phyloP scores from a whole-genome alignment of 2,329 filamentous ascomycete genomes.

The Capronia coronata region DNA sequence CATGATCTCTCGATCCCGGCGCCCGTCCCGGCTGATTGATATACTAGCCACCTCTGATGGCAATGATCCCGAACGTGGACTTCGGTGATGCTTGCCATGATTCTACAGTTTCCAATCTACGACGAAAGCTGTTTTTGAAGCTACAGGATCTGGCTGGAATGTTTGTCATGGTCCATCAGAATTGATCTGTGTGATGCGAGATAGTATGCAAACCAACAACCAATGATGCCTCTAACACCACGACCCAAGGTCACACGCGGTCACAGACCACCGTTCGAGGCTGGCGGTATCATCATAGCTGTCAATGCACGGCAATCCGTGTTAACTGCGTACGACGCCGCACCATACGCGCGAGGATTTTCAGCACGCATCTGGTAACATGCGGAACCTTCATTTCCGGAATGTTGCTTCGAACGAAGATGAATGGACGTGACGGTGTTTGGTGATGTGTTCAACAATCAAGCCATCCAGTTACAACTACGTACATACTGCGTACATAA shows the following conservation, averaged over 20 bases:
- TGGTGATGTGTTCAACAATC: no score
- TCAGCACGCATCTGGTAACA: constrained; percentile 5
- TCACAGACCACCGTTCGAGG: not conserved
- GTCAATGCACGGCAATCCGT: not conserved
- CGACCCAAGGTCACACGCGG: not conserved
- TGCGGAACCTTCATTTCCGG: not conserved
- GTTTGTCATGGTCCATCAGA: not conserved
- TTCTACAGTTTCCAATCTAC: no score
- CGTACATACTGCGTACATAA: no score
- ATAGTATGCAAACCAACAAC: not conserved
- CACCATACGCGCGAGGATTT: not conserved
- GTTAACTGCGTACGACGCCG: not conserved
- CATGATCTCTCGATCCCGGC: no score
- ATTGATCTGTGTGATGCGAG: not conserved
- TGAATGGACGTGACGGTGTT: no score
- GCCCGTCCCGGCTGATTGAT: not conserved
- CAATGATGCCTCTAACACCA: not conserved
- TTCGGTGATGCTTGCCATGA: no score
- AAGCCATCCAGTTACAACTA: no score
- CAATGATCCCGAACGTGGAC: no score
- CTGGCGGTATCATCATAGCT: not conserved
- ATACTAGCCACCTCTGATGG: no score
- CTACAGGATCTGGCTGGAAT: not conserved
- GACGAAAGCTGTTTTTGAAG: no score
- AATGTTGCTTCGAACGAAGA: no score